A percentile compares a stretch with the other conserved stretches of the same genome.
Conservation (phyloP, 257 asterid species). For the Jasminum sambac region DNA sequence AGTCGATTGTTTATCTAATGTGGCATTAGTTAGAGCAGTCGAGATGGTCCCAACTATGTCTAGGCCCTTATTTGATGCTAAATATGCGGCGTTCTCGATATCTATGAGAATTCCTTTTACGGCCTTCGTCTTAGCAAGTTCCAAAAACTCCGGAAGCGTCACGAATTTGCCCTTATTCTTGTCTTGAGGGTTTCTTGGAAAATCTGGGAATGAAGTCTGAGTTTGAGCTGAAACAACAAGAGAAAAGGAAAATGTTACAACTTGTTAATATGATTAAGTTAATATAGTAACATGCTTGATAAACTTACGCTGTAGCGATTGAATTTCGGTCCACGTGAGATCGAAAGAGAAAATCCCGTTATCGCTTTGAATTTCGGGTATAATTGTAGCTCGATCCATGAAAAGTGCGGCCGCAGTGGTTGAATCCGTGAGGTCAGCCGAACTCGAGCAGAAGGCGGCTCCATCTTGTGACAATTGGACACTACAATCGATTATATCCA, state of each 20-base stretch:
- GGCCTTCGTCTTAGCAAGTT: conserved; percentile 55
- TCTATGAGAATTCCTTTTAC: conserved; percentile 53
- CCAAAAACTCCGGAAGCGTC: conserved; percentile 66
- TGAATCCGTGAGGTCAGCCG: conserved; percentile 67
- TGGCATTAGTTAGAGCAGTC: conserved; percentile 57
- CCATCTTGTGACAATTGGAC: conserved; percentile 93
- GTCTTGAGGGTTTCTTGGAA: conserved; percentile 60
- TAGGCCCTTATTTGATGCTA: conserved; percentile 60
- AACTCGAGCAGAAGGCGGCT: conserved; percentile 73
- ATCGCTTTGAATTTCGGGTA: conserved; percentile 53
- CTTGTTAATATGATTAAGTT: neutral
- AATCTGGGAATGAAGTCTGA: conserved; percentile 36
- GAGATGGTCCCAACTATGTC: conserved; percentile 57
- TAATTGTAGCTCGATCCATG: conserved; percentile 43
- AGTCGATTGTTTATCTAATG: conserved; percentile 52
- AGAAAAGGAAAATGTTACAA: conserved; percentile 1
- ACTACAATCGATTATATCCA: conserved; percentile 83
- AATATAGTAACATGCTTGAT: neutral
- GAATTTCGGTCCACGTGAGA: conserved; percentile 76
- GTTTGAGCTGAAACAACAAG: conserved; percentile 54
- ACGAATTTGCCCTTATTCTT: conserved; percentile 69
- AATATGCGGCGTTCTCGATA: conserved; percentile 71
- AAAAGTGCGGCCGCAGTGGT: conserved; percentile 71
- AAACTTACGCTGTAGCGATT: conserved; percentile 60
- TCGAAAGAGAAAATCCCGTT: conserved; percentile 88